Conservation (phyloP, 2,329 filamentous ascomycete species). For the Neoarthrinium moseri region DNA sequence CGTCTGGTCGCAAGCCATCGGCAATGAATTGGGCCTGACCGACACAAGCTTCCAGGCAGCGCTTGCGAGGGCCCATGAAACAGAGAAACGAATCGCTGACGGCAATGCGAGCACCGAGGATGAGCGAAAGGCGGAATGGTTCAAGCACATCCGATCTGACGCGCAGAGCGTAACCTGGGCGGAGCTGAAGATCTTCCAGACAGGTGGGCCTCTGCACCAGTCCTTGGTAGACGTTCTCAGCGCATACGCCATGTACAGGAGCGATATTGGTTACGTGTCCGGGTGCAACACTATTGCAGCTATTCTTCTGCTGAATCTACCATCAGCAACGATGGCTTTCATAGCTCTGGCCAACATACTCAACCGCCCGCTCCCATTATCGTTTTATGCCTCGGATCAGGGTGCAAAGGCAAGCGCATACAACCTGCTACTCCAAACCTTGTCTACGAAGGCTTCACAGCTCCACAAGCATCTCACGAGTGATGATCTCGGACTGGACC, state of each 20-base stretch:
- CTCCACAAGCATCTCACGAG: conserved; percentile 65
- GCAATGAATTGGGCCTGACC: conserved; percentile 69
- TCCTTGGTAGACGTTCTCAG: conserved; percentile 70
- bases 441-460: conserved; percentile 61
- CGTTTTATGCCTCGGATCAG: conserved; percentile 70
- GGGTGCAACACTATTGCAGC: conserved; percentile 76
- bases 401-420: conserved; percentile 70
- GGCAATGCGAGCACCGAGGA: conserved; percentile 54
- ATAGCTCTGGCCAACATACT: conserved; percentile 73
- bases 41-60: conserved; percentile 69
- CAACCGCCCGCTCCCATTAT: conserved; percentile 72
- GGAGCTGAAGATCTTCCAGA: conserved; percentile 71
- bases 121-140: conserved; percentile 56
- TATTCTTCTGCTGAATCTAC: conserved; percentile 69
- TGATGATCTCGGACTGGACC: conserved; percentile 41
- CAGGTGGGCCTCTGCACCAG: conserved; percentile 64
- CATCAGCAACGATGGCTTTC: conserved; percentile 63
- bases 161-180: conserved; percentile 64
- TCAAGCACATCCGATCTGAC: conserved; percentile 63
- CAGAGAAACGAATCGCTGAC: conserved; percentile 55
- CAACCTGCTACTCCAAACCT: conserved; percentile 65
- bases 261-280: conserved; percentile 74
- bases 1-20: conserved; percentile 71
- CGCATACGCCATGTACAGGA: conserved; percentile 79
- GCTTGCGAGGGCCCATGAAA: conserved; percentile 62